A percentile compares a stretch with the other conserved stretches of the same genome.
phyloP scores from a whole-genome alignment of 495 filamentous ascomycete species.

The Glarea lozoyensis region DNA sequence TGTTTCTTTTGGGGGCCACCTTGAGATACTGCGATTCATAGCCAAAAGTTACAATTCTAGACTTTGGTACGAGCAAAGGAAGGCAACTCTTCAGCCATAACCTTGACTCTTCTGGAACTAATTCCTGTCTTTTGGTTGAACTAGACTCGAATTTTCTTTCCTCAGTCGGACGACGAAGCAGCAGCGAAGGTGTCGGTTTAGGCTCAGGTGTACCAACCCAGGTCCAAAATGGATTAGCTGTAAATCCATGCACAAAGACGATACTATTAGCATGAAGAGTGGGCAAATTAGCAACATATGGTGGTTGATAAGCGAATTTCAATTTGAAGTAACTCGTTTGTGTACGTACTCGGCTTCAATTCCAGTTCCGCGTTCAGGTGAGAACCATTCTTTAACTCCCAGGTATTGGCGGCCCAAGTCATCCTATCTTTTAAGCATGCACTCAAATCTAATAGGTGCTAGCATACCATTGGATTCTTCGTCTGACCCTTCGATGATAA shows the following conservation, averaged over 20 bases:
- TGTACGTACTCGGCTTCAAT: slow-evolving; percentile 1
- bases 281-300: background rate
- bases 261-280: background rate
- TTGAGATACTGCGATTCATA: background rate
- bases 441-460: no score
- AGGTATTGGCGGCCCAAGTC: background rate
- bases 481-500: no score
- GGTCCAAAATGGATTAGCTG: background rate
- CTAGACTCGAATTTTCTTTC: no score
- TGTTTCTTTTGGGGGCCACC: background rate
- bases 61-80: background rate
- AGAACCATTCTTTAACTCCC: background rate
- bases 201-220: background rate
- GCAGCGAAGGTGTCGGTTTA: background rate
- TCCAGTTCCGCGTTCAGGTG: background rate
- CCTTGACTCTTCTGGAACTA: no score
- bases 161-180: no score
- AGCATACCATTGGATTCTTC: no score
- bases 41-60: background rate
- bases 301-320: no score
- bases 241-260: background rate
- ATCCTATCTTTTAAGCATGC: background rate
- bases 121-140: no score
- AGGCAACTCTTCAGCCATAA: background rate
- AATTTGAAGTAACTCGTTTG: no score